Conservation (phyloP, 345 rosid species). For the Melastoma malabathricum region DNA sequence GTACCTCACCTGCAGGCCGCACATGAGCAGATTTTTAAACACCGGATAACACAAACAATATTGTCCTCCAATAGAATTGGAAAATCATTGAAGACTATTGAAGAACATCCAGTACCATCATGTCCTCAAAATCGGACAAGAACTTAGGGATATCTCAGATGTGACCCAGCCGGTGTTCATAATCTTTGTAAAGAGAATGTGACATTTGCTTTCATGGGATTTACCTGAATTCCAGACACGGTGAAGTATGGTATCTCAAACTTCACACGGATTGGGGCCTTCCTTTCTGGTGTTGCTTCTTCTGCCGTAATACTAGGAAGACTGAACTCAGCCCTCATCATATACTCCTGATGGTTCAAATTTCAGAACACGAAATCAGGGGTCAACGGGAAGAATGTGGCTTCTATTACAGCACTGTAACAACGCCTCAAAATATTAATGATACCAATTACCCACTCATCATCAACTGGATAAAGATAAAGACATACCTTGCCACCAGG, state of each 20-base stretch:
- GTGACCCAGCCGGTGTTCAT: not conserved
- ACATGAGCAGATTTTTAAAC: not conserved
- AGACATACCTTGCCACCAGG: conserved; percentile 68
- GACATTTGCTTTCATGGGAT: conserved; percentile 1
- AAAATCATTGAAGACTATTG: no score
- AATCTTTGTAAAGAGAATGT: not conserved
- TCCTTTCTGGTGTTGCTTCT: conserved; percentile 70
- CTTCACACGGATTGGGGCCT: conserved; percentile 86
- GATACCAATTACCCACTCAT: not conserved
- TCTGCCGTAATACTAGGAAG: conserved; percentile 84
- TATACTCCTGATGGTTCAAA: conserved; percentile 48
- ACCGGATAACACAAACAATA: no score
- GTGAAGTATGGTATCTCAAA: conserved; percentile 94
- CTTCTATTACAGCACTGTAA: no score
- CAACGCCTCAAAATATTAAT: not conserved
- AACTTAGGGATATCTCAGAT: no score
- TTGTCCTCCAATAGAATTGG: no score
- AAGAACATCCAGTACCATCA: no score
- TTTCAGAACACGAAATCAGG: no score
- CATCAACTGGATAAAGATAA: not conserved
- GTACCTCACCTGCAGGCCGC: conserved; percentile 69
- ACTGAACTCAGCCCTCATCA: conserved; percentile 82
- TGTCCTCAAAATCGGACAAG: no score
- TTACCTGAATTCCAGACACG: conserved; percentile 93
- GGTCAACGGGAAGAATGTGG: no score